These are phyloP conservation scores for Penicillium steckii DNA, from an alignment of 495 filamentous ascomycete genomes.

Conservation along the genomic window DNA sequence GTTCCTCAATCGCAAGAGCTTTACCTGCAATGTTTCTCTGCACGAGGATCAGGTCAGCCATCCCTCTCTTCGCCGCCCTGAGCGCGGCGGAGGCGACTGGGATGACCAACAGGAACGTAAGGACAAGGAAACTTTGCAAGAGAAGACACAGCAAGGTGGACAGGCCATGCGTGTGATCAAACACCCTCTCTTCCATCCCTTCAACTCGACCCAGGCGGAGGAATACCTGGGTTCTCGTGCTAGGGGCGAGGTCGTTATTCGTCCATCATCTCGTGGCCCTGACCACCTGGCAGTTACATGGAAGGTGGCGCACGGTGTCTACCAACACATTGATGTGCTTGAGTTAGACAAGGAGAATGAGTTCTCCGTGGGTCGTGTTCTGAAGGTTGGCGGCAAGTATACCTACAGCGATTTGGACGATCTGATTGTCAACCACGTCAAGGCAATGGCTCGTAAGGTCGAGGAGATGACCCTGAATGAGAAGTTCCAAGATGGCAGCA, in stretches of 20 bases:
- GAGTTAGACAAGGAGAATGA: constrained; percentile 96
- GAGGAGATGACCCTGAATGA: constrained; percentile 93
- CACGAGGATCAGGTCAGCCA: constrained; percentile 74
- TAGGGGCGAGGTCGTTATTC: constrained; percentile 88
- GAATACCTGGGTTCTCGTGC: constrained; percentile 85
- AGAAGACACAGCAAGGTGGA: constrained; percentile 76
- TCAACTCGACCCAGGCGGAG: constrained; percentile 90
- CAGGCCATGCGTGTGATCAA: constrained; percentile 93
- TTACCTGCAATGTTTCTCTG: constrained; percentile 78
- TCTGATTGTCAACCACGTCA: constrained; percentile 93
- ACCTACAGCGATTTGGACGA: constrained; percentile 96
- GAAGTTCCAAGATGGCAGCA: constrained; percentile 80
- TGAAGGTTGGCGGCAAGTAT: constrained; percentile 82
- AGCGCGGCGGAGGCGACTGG: constrained; percentile 79
- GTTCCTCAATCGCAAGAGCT: constrained; percentile 77
- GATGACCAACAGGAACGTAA: constrained; percentile 75
- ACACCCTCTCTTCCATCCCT: constrained; percentile 89
- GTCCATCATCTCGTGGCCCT: constrained; percentile 87
- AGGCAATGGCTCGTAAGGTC: constrained; percentile 96
- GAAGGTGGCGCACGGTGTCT: constrained; percentile 95
- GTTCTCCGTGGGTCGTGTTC: constrained; percentile 80
- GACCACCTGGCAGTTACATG: constrained; percentile 96
- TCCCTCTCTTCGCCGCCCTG: constrained; percentile 61
- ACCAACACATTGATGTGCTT: constrained; percentile 95
- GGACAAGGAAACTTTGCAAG: constrained; percentile 72